Evolutionary conservation across 2,329 filamentous ascomycete genomes (phyloP).

Genomic region (Fusarium pseudonygamai): DNA sequence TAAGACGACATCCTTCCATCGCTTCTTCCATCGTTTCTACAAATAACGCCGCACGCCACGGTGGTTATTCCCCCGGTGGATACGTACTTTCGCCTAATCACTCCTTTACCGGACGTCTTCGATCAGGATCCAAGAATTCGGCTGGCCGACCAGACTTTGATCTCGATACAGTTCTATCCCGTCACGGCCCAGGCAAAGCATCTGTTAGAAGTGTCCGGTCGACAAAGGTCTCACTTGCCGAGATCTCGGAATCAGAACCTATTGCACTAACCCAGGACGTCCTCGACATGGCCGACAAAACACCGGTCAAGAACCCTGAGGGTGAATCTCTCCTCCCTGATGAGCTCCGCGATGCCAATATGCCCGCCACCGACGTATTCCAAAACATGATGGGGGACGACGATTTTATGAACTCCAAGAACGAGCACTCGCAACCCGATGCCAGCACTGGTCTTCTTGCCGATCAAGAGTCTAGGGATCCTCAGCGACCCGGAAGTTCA

Average conservation of each 20-base stretch:
- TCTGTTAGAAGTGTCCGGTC: constrained; percentile 63
- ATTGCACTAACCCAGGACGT: constrained; percentile 60
- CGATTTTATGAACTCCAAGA: constrained; percentile 27
- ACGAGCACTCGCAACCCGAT: constrained; percentile 10
- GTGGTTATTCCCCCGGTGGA: constrained; percentile 74
- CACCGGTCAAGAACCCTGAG: constrained; percentile 51
- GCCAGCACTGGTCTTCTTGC: constrained; percentile 14
- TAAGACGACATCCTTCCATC: constrained; percentile 58
- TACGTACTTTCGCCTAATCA: constrained; percentile 74
- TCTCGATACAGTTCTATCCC: constrained; percentile 53
- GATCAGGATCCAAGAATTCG: constrained; percentile 65
- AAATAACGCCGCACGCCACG: constrained; percentile 72
- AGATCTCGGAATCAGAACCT: constrained; percentile 67
- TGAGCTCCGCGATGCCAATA: constrained; percentile 49
- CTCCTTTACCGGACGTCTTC: constrained; percentile 66
- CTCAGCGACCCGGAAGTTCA: constrained; percentile 53
- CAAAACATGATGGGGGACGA: constrained; percentile 47
- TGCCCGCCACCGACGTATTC: constrained; percentile 46
- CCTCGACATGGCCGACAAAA: constrained; percentile 63
- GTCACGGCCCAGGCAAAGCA: constrained; percentile 64
- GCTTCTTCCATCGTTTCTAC: constrained; percentile 73
- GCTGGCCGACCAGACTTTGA: constrained; percentile 53
- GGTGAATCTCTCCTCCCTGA: constrained; percentile 51
- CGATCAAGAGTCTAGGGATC: constrained; percentile 30
- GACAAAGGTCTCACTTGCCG: constrained; percentile 61